Conservation (phyloP, 116 monocot genomes). For the Papilionanthe hybrid region DNA sequence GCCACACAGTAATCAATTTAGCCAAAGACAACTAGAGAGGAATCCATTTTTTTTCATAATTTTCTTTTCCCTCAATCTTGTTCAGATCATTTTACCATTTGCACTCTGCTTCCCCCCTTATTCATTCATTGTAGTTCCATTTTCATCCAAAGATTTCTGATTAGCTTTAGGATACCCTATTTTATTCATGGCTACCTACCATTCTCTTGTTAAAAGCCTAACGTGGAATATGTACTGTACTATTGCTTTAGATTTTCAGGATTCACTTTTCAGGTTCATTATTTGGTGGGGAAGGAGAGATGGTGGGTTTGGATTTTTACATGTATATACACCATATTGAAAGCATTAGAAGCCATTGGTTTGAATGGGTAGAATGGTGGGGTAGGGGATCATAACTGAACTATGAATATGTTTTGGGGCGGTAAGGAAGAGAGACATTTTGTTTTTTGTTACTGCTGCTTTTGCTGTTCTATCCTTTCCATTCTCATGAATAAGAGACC, state of each 20-base stretch:
- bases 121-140: slow-evolving; percentile 7
- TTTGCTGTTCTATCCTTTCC: slow-evolving; percentile 10
- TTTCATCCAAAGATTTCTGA: slow-evolving; percentile 9
- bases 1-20: slow-evolving; percentile 4
- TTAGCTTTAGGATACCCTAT: slow-evolving; percentile 6
- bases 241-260: neutral
- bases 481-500: slow-evolving; percentile 20
- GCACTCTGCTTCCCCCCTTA: neutral
- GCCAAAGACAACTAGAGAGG: neutral
- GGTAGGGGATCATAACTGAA: neutral
- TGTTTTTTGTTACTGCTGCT: neutral
- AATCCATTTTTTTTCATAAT: neutral
- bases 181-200: slow-evolving; percentile 8
- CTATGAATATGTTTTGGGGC: neutral
- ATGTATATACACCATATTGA: slow-evolving; percentile 15
- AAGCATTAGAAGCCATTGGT: slow-evolving; percentile 15
- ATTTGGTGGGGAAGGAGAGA: neutral
- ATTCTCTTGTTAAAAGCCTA: slow-evolving; percentile 2
- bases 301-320: slow-evolving; percentile 20
- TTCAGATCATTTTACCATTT: neutral
- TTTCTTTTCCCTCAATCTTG: neutral
- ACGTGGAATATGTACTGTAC: slow-evolving; percentile 4
- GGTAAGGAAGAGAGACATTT: slow-evolving; percentile 6
- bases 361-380: neutral
- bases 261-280: slow-evolving; percentile 7